Percentiles rank a stretch among this genome's conserved stretches.
These are phyloP conservation scores for Auricularia auricula-judae DNA, from an alignment of 768 basidiomycete genomes.

Conservation along the genomic window DNA sequence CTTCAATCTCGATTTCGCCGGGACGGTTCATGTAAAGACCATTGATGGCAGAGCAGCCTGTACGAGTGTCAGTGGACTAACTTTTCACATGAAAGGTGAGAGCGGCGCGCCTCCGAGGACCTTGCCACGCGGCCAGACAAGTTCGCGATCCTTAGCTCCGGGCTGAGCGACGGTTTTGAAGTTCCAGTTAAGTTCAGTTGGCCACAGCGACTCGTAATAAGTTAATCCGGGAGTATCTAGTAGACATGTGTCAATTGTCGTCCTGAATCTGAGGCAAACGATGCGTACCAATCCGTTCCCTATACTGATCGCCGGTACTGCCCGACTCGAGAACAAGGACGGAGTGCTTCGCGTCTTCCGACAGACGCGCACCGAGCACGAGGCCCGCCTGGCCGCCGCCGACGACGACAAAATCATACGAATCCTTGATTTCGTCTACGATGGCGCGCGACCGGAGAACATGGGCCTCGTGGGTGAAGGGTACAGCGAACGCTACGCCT, in stretches of 20 bases:
- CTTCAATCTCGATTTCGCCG: conserved; percentile 34
- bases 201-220: conserved; percentile 40
- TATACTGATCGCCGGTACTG: conserved; percentile 26
- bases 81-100: not conserved
- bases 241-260: too few relatives aligned
- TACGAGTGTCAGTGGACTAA: not conserved
- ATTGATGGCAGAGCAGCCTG: conserved; percentile 43
- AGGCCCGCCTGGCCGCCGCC: conserved; percentile 38
- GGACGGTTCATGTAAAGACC: conserved; percentile 57
- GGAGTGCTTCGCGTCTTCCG: conserved; percentile 25
- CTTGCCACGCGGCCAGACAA: conserved; percentile 54
- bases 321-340: conserved; percentile 34
- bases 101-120: conserved; percentile 42
- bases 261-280: not conserved
- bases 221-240: conserved; percentile 40
- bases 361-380: conserved; percentile 31
- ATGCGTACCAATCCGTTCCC: conserved; percentile 7
- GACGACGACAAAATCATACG: conserved; percentile 48
- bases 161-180: conserved; percentile 42
- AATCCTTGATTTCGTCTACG: conserved; percentile 26
- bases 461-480: too few relatives aligned
- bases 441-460: conserved; percentile 24
- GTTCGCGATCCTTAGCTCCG: conserved; percentile 28
- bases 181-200: conserved; percentile 44
- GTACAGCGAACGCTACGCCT: too few relatives aligned